Evolutionary conservation across 192 early-diverging fungal species (phyloP), one percentile per base, ranked within the genome.

Genomic region (Obelidium mucronatum): DNA sequence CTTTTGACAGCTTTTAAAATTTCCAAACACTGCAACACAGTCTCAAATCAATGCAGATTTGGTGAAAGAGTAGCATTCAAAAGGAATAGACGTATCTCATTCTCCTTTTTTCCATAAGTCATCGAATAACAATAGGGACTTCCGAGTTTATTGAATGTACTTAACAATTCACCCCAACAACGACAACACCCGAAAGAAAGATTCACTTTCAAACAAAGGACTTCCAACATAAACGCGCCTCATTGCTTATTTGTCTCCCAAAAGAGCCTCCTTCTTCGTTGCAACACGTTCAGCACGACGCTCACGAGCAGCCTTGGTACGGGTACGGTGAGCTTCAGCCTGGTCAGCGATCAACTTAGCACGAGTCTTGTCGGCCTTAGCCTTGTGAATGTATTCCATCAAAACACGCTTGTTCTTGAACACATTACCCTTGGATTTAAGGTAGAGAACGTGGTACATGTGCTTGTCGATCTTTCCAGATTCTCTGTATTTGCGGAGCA

Each of bases 331-430:
- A 79, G 96, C 97, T 88, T 96, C 96, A 66, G 97, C 94, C 91
- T 98, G 97, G 87, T 98, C 96, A 61, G 91, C 90, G 71, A 98
- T 87, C 71, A 91, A 77, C 92, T 96, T 93, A 77, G 91, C 87
- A 90, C 97, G 93, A 73, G 92, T 86, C 87, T 97, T 95, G 90
- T 98, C 96, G 59, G 97, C 95, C 93, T 98, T 98, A 81, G 93
- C 94, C 91, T 96, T 97, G 91, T 97, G 95, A 87, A 98, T 98
- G 89, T 94, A 94, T 88, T 98, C 97, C 94, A 98, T 98, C 54
- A 98, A 84, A 74, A 98, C 97, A 87, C 97, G 94, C 93, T 98
- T 98, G 95, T 97, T 98, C 94, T 98, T 98, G 91, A 98, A 98
- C 70, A 95, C 95, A 88, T 97, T 97, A 97, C 97, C 97, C 94